Base-by-base conservation (phyloP, 768 basidiomycete genomes). In the Lanmaoa pseudosensibilis region DNA sequence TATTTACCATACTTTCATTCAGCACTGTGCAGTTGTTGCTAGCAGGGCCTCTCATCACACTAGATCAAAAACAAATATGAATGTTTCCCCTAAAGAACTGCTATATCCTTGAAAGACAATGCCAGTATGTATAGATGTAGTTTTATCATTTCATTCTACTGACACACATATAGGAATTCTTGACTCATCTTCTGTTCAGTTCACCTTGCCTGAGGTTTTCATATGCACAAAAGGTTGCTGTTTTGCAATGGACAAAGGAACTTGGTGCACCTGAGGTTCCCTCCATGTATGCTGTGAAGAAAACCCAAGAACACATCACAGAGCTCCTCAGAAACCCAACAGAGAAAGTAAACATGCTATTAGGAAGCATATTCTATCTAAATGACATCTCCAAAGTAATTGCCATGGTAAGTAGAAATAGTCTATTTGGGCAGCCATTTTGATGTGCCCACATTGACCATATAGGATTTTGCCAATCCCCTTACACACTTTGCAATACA, bases 181-280 rank as follows among this genome's bases (percentile, higher is more conserved):
- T 62, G n/a, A 74, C 68, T 0, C 59, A 67, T 32, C 49, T 73
- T 10, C 54, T 74, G 5, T 74, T 74, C 46, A 69, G 63, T 38
- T 74, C 71, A 3, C 65, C 71, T 1, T 55, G 54, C 4, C 56
- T 73, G 0, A 58, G 60, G 18, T 74, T 75, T 46, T 75, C 69
- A 1, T 49, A 59, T 4, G 45, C 57, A 6, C 73, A 74, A 48
- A 57, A 74, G 50, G 57, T 43, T 16, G 68, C 69, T 1, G 46
- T 75, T 5, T 50, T 75, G 3, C 38, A 41, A 0, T 75, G 69
- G 70, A 73, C 65, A 6, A 68, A 60, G 32, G 63, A 57, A 0
- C 46, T 75, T 18, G 63, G 72, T 0, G 72, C 69, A 8, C 48
- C 36, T 13, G 60, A 65, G 25, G 64, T 75, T 2, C 74, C 71